A percentile compares a stretch with the other conserved stretches of the same genome.
These are phyloP conservation scores for Neofusicoccum cordaticola DNA, from an alignment of 2,329 filamentous ascomycete species.

Conservation along the genomic window DNA sequence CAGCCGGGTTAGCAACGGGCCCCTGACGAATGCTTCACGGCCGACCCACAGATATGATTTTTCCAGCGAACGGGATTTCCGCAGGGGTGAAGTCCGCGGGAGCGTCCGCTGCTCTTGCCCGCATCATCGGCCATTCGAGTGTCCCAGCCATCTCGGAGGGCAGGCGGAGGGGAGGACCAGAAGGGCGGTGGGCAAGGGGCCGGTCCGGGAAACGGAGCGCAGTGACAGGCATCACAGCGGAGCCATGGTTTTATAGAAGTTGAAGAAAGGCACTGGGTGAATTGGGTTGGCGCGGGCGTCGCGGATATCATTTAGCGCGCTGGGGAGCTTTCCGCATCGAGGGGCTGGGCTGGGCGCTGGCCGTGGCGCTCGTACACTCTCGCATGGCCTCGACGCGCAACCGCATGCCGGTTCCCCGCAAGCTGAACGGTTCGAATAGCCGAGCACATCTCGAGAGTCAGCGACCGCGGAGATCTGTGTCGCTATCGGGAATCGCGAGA, in stretches of 20 bases:
- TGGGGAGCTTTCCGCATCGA: neutral
- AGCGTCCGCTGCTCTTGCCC: neutral
- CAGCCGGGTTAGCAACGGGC: neutral
- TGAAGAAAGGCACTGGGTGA: too few species aligned
- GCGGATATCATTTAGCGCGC: neutral
- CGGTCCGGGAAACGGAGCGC: neutral
- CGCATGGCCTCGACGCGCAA: neutral
- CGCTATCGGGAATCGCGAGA: neutral
- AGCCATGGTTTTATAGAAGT: too few species aligned
- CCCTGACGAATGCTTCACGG: conserved; percentile 18
- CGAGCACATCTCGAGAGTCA: neutral
- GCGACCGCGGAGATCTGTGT: neutral
- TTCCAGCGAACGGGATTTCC: conserved; percentile 24
- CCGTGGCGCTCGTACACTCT: neutral
- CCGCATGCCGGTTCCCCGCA: neutral
- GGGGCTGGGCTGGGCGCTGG: neutral
- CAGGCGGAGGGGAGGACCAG: neutral
- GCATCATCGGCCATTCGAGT: neutral
- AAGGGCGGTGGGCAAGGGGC: neutral
- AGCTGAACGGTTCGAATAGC: neutral
- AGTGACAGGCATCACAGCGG: too few species aligned
- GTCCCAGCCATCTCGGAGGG: neutral
- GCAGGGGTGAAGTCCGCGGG: conserved; percentile 16
- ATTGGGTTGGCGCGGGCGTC: neutral
- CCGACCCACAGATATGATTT: conserved; percentile 24